phyloP scores from a whole-genome alignment of 495 filamentous ascomycete genomes.

The Neurospora sp. region DNA sequence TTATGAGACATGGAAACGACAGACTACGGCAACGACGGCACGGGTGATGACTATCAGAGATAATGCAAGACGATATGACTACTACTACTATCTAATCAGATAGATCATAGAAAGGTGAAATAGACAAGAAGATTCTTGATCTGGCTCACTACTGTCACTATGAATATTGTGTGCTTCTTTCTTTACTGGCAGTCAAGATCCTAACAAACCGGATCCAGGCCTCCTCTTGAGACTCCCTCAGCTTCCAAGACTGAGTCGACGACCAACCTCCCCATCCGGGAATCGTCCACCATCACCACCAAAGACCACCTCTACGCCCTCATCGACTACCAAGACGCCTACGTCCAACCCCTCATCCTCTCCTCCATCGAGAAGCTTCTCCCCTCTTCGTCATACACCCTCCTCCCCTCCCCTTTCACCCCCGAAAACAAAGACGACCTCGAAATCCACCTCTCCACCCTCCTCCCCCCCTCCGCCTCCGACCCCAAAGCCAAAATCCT shows the following conservation, averaged over 20 bases:
- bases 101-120: slow-evolving; percentile 22
- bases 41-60: not conserved
- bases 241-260: not conserved
- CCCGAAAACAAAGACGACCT: not conserved
- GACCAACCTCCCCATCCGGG: not conserved
- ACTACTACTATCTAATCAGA: slow-evolving; percentile 2
- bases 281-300: not conserved
- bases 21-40: not conserved
- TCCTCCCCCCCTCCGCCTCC: slow-evolving; percentile 14
- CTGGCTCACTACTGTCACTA: slow-evolving; percentile 1
- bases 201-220: not conserved
- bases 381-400: slow-evolving; percentile 30
- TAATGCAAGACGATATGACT: not conserved
- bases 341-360: slow-evolving; percentile 75
- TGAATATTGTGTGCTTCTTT: slow-evolving; percentile 5
- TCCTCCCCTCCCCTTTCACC: slow-evolving; percentile 17
- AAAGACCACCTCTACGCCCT: slow-evolving; percentile 52
- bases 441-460: slow-evolving; percentile 20
- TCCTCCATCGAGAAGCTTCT: slow-evolving; percentile 55
- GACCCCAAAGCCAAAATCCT: slow-evolving; percentile 44
- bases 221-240: not conserved
- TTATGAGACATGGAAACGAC: not conserved
- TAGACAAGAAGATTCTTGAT: slow-evolving; percentile 14
- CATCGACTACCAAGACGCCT: slow-evolving; percentile 74
- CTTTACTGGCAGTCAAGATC: not conserved